A percentile compares a stretch with the other conserved stretches of the same genome.
Conservation (phyloP, 345 rosid genomes). For the Corymbia maculata region DNA sequence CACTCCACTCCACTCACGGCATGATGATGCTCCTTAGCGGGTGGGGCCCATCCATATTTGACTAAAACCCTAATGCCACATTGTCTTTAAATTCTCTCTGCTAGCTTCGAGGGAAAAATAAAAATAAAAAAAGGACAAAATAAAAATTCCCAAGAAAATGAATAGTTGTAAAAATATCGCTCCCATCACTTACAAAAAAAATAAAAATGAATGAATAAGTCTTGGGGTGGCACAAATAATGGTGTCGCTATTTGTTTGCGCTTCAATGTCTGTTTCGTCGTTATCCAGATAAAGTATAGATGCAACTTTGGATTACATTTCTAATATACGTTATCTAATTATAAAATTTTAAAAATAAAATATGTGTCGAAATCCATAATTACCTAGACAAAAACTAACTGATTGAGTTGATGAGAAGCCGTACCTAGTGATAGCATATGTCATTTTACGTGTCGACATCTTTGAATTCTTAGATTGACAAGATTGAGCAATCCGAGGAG, state of each 20-base stretch:
- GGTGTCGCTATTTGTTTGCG: background rate
- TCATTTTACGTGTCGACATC: background rate
- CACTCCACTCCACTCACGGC: background rate
- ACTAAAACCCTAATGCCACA: background rate
- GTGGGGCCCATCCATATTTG: background rate
- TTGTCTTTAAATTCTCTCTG: background rate
- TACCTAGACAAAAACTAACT: background rate
- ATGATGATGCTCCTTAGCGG: background rate
- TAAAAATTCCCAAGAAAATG: background rate
- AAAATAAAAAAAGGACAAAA: background rate
- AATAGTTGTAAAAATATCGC: too few relatives aligned
- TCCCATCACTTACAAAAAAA: too few relatives aligned
- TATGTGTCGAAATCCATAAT: too few relatives aligned
- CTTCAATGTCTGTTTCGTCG: background rate
- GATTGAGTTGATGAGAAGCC: background rate
- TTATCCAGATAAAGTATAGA: background rate
- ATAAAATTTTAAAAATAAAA: too few relatives aligned
- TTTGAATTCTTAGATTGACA: background rate
- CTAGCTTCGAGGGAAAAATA: background rate
- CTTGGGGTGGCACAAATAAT: background rate
- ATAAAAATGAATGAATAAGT: background rate
- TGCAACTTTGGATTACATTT: background rate
- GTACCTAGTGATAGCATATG: background rate
- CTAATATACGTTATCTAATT: background rate
- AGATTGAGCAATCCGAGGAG: background rate